Conservation (phyloP, 1,284 basidiomycete genomes). For the Ganoderma lingzhi region DNA sequence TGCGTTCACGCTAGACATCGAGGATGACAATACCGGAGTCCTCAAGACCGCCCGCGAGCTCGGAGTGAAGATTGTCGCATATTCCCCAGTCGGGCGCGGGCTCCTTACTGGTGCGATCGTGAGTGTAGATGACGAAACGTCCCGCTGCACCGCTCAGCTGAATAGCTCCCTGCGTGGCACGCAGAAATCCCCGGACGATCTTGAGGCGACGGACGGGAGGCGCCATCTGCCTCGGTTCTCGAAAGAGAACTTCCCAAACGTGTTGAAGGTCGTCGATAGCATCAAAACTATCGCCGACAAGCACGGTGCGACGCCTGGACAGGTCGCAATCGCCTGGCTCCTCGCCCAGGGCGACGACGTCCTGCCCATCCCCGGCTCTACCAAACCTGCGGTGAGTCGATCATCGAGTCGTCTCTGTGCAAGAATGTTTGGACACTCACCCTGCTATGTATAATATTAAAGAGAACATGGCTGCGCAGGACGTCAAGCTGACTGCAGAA, state of each 20-base stretch:
- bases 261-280: slow-evolving; percentile 40
- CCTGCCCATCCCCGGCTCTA: slow-evolving; percentile 50
- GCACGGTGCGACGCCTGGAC: slow-evolving; percentile 44
- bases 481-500: slow-evolving; percentile 42
- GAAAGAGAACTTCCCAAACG: slow-evolving; percentile 52
- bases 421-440: slow-evolving; percentile 40
- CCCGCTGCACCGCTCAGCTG: neutral
- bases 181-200: slow-evolving; percentile 57
- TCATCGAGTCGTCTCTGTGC: neutral
- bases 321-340: slow-evolving; percentile 56
- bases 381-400: slow-evolving; percentile 33
- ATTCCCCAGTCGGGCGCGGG: slow-evolving; percentile 52
- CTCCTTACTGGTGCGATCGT: slow-evolving; percentile 65
- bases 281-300: neutral
- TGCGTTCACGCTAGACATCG: slow-evolving; percentile 50
- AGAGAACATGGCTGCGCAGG: slow-evolving; percentile 44
- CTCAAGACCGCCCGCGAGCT: slow-evolving; percentile 42
- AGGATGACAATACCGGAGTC: slow-evolving; percentile 38
- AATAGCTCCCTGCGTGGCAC: neutral
- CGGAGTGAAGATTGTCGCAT: slow-evolving; percentile 48
- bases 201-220: slow-evolving; percentile 57
- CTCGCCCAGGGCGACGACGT: slow-evolving; percentile 47
- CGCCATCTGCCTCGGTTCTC: slow-evolving; percentile 41
- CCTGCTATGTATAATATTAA: neutral
- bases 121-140: slow-evolving; percentile 25